A percentile compares a stretch with the other conserved stretches of the same genome.
Conservation (phyloP, 192 early-diverging fungal genomes). For the Coemansia aciculifera region DNA sequence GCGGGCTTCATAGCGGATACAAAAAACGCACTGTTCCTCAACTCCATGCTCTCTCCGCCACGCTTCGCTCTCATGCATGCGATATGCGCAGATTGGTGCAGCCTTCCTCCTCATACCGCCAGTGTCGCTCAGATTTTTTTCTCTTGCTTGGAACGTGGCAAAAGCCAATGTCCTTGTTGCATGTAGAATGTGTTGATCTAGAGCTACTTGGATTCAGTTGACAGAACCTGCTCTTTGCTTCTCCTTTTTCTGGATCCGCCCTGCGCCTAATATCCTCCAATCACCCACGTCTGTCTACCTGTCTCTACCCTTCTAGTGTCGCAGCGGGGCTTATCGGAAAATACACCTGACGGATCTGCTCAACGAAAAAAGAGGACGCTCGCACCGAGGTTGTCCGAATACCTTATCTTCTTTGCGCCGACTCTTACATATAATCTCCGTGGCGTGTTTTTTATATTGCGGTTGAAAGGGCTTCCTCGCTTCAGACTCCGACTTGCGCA, state of each 20-base stretch:
- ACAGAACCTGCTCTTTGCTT: background rate
- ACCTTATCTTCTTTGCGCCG: background rate
- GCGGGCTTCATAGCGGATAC: background rate
- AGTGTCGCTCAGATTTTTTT: background rate
- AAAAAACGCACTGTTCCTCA: background rate
- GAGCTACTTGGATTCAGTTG: background rate
- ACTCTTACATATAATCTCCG: background rate
- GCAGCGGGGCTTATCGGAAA: background rate
- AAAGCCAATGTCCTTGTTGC: background rate
- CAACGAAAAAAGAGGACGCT: background rate
- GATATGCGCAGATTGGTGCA: background rate
- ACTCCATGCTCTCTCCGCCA: background rate
- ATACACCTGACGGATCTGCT: background rate
- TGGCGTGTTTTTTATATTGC: slow-evolving; percentile 1
- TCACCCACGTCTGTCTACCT: background rate
- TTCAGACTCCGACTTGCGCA: slow-evolving; percentile 20
- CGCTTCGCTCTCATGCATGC: background rate
- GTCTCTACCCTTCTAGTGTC: background rate
- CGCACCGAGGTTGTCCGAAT: background rate
- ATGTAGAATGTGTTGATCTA: background rate
- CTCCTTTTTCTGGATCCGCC: background rate
- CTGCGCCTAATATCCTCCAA: background rate
- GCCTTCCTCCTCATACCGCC: background rate
- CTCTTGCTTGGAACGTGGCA: background rate
- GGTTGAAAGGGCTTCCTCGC: background rate